Percentiles rank a stretch among this genome's conserved stretches.
phyloP scores from a whole-genome alignment of 768 basidiomycete species.

The Tulasnella sp. region DNA sequence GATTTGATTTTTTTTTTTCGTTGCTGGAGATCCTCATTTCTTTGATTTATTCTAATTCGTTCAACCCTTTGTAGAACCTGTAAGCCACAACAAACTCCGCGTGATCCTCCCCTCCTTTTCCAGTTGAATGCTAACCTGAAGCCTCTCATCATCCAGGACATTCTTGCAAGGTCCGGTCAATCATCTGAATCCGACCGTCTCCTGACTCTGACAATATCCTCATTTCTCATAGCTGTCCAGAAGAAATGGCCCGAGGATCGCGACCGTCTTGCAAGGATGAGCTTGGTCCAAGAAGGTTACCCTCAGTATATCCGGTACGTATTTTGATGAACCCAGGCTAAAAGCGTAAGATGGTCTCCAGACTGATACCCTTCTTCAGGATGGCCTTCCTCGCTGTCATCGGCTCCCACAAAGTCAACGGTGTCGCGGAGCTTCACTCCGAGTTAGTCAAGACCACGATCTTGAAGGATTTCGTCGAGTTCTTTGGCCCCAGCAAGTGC shows the following conservation, averaged over 20 bases:
- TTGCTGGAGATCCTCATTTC: background rate
- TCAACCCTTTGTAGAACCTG: constrained; percentile 28
- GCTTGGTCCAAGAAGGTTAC: constrained; percentile 55
- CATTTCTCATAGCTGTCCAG: constrained; percentile 70
- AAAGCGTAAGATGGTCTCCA: no score
- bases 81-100: constrained; percentile 43
- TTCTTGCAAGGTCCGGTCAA: constrained; percentile 78
- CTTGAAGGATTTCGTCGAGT: constrained; percentile 72
- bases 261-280: constrained; percentile 74
- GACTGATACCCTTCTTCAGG: constrained; percentile 41
- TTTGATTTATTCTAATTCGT: no score
- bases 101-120: no score
- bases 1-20: no score
- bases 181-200: no score
- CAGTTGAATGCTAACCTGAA: no score
- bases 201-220: no score
- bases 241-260: constrained; percentile 81
- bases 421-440: constrained; percentile 93
- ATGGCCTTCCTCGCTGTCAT: constrained; percentile 74
- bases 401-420: constrained; percentile 73
- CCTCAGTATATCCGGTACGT: constrained; percentile 32
- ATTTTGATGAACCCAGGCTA: background rate
- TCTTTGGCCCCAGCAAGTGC: constrained; percentile 69
- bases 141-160: no score
- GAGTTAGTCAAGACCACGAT: constrained; percentile 51